These are phyloP conservation scores for Ophiorrhiza pumila DNA, from an alignment of 257 asterid genomes.

Conservation along the genomic window DNA sequence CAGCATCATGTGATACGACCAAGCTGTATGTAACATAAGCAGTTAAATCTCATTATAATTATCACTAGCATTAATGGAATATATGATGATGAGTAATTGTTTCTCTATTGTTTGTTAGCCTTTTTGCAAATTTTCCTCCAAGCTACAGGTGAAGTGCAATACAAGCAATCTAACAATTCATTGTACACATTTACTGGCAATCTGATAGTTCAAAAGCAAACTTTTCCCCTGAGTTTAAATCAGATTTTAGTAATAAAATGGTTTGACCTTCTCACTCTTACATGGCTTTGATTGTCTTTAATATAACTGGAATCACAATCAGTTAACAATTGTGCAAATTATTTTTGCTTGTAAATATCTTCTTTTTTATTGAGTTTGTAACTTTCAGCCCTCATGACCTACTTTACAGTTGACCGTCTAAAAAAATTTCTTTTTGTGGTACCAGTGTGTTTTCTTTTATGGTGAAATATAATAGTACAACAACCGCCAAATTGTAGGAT, in stretches of 20 bases:
- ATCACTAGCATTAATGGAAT: not conserved
- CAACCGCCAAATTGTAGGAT: too few relatives aligned
- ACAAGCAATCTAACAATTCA: conserved; percentile 99
- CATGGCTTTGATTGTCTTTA: not conserved
- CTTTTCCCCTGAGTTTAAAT: conserved; percentile 96
- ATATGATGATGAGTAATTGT: not conserved
- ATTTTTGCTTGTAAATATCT: conserved; percentile 1
- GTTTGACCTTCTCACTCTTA: conserved; percentile 6
- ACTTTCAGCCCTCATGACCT: conserved; percentile 4
- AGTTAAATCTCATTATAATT: not conserved
- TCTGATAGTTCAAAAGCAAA: conserved; percentile 81
- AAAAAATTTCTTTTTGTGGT: not conserved
- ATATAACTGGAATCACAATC: not conserved
- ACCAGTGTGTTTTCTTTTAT: not conserved
- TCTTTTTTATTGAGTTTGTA: conserved; percentile 8
- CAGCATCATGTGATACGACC: not conserved
- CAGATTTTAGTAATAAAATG: conserved; percentile 88
- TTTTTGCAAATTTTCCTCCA: conserved; percentile 25
- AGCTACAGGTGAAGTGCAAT: conserved; percentile 93
- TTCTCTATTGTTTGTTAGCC: not conserved
- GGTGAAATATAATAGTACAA: too few relatives aligned
- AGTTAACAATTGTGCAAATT: not conserved
- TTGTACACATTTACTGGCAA: conserved; percentile 96
- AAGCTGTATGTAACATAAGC: not conserved
- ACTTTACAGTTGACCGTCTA: conserved; percentile 10